A percentile compares a stretch with the other conserved stretches of the same genome.
Conservation (phyloP, 106 monocot genomes). For the Xerophyta viscosa region DNA sequence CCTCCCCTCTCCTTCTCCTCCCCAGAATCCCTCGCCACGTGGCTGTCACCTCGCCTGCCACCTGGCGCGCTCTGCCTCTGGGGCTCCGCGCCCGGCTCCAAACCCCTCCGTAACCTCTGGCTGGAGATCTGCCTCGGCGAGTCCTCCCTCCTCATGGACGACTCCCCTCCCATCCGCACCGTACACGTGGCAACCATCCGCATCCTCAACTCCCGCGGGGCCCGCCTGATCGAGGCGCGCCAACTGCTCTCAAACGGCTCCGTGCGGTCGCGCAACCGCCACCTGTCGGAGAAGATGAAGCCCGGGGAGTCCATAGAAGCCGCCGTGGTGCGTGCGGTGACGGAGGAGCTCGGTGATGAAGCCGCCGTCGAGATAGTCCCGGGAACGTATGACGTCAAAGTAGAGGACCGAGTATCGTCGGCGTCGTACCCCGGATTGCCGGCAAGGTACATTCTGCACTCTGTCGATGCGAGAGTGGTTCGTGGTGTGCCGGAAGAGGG, state of each 20-base stretch:
- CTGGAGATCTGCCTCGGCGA: constrained; percentile 69
- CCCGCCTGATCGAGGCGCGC: constrained; percentile 57
- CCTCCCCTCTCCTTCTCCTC: constrained; percentile 50
- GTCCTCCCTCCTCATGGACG: constrained; percentile 24
- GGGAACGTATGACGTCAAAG: constrained; percentile 30
- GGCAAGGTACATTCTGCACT: constrained; percentile 63
- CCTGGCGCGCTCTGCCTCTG: constrained; percentile 51
- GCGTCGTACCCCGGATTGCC: constrained; percentile 75
- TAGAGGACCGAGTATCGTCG: constrained; percentile 53
- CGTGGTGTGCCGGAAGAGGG: constrained; percentile 73
- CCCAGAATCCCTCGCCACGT: constrained; percentile 56
- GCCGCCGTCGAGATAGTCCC: constrained; percentile 24
- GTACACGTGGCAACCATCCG: constrained; percentile 61
- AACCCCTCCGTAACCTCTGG: constrained; percentile 74
- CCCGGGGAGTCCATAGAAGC: constrained; percentile 75
- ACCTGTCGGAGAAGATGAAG: constrained; percentile 88
- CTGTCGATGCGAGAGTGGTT: constrained; percentile 53
- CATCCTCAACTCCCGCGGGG: constrained; percentile 37
- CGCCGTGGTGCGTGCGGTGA: constrained; percentile 46
- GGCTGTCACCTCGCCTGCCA: constrained; percentile 58
- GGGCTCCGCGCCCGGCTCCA: constrained; percentile 69
- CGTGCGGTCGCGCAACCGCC: constrained; percentile 36
- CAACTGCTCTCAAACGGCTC: constrained; percentile 87
- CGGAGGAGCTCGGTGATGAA: constrained; percentile 52
- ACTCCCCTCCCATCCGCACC: constrained; percentile 31